A percentile compares a stretch with the other conserved stretches of the same genome.
Conservation (phyloP, 1,139 yeast genomes). For the Petasospora rhodanensis region DNA sequence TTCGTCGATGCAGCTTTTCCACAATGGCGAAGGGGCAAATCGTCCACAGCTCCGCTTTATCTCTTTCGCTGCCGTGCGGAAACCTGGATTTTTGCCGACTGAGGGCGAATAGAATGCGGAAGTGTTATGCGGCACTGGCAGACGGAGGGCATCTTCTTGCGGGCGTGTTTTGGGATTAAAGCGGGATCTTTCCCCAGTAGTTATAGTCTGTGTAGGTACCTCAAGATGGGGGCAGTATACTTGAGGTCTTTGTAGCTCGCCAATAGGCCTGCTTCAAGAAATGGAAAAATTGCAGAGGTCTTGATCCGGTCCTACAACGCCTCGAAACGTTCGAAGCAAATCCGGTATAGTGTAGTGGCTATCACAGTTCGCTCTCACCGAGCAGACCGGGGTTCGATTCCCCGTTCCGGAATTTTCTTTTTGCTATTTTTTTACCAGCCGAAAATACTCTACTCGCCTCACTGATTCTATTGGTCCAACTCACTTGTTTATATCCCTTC, state of each 20-base stretch:
- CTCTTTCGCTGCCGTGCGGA: too few species aligned
- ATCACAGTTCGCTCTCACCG: constrained; percentile 16
- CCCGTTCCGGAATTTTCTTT: constrained; percentile 10
- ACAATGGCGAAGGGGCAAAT: too few species aligned
- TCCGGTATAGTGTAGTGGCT: constrained; percentile 15
- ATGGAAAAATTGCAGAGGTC: too few species aligned
- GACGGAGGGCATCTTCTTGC: too few species aligned
- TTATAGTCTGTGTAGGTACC: too few species aligned
- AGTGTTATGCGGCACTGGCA: too few species aligned
- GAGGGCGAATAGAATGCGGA: too few species aligned
- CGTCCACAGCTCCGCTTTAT: too few species aligned
- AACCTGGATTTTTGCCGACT: too few species aligned
- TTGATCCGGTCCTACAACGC: not conserved
- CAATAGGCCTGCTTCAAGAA: not conserved
- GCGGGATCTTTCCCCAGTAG: too few species aligned
- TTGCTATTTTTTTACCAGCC: not conserved
- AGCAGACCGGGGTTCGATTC: constrained; percentile 17
- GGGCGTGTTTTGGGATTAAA: too few species aligned
- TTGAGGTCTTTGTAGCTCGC: not conserved
- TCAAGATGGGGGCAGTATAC: too few species aligned
- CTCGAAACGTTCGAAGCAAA: not conserved
- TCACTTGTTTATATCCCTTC: not conserved
- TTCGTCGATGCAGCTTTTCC: constrained; percentile 3
- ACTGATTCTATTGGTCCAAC: not conserved
- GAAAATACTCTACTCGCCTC: not conserved